Base-by-base conservation (phyloP, 192 early-diverging fungal genomes). In the Umbelopsis sp. region DNA sequence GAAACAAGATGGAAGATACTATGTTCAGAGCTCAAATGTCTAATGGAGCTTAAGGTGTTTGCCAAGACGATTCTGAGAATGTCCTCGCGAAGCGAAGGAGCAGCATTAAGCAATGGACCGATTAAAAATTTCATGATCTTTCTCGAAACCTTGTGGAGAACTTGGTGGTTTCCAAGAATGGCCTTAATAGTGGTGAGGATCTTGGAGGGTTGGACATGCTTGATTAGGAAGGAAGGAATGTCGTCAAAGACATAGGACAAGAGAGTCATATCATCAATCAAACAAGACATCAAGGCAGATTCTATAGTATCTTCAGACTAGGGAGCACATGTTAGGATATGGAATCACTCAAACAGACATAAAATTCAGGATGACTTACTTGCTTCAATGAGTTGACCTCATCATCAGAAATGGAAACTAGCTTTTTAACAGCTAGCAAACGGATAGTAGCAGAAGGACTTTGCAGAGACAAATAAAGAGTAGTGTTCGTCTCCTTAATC, bases 401-500 rank as follows among this genome's bases (percentile, higher is more conserved):
- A 10, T 83, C 85, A 26, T 74, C 52, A 21, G 86, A 74, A 38
- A 93, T 83, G 25, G 83, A 83, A 22, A 73, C 72, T 41, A 96
- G 73, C 62, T 88, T 90, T 69, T 89, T 85, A 20, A 93, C 74
- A 17, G 90, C 94, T 6, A 92, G 69, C 29, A 93, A 76, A 10
- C 96, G 87, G 24, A 94, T 86, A 14, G 86, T 82, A 0, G 86
- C 66, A 21, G 95, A 88, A 0, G 86, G 81, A 66, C 94, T 91
- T 65, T 92, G 87, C 54, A 97, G 81, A 82, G 91, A 90, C 59
- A 96, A 85, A 70, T 86, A 96, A 24, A 97, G 77, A 4, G 93
- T 95, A 1, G 94, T 95, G 53, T 88, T 87, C 5, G 87, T 84
- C 47, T 90, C 89, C 67, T 86, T 81, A 14, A 96, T 74, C 2